Conservation (phyloP, 805 yeast species). For the Candida verbasci region DNA sequence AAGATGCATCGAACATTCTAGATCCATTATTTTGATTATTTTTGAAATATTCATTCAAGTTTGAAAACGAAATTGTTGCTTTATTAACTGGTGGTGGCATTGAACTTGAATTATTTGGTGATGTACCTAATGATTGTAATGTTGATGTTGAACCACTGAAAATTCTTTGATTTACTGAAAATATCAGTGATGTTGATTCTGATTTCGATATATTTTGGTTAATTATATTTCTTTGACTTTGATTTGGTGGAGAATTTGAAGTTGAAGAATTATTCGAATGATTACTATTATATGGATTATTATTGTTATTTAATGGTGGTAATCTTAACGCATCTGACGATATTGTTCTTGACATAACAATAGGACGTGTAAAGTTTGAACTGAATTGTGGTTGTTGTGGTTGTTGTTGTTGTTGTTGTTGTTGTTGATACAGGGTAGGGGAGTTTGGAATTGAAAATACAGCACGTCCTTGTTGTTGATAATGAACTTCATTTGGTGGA, state of each 20-base stretch:
- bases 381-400: conserved; percentile 4
- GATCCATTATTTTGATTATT: conserved; percentile 4
- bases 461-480: conserved; percentile 17
- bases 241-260: conserved; percentile 1
- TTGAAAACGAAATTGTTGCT: conserved; percentile 23
- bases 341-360: conserved; percentile 8
- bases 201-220: conserved; percentile 16
- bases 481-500: conserved; percentile 8
- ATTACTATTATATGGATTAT: not conserved
- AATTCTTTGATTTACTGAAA: conserved; percentile 14
- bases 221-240: not conserved
- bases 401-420: conserved; percentile 8
- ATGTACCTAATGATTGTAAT: conserved; percentile 26
- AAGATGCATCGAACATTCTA: conserved; percentile 13
- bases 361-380: too few species aligned
- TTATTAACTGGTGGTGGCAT: conserved; percentile 5
- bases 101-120: conserved; percentile 23
- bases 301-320: conserved; percentile 6
- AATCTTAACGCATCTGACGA: conserved; percentile 14
- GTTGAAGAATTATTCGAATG: conserved; percentile 3
- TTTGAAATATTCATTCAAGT: conserved; percentile 31
- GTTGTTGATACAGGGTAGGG: conserved; percentile 17
- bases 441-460: conserved; percentile 27
- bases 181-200: conserved; percentile 23
- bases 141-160: conserved; percentile 24